Base-by-base conservation (phyloP, 495 filamentous ascomycete genomes). In the Chaetomidium leptoderma region DNA sequence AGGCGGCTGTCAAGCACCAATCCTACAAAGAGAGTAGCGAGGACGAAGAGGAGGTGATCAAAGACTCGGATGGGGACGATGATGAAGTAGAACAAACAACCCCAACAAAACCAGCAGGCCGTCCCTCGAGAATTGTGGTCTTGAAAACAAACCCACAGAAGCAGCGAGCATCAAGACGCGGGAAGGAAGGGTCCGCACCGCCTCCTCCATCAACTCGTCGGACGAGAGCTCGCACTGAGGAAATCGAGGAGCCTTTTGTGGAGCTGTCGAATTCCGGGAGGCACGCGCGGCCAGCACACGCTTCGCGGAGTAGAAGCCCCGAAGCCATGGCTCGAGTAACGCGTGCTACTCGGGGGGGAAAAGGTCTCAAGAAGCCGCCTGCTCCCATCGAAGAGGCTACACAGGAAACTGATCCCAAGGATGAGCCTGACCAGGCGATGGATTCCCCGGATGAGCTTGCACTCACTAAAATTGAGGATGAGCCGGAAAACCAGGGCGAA, bases 201-300 rank as follows among this genome's bases (percentile, higher is more conserved):
- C 47, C 55, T 16, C 39, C 60, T 32, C 63, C 63, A 6, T 55
- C 63, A 55, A 76, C 77, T 66, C 69, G 74, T 40, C 58, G 76
- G 70, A 66, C 74, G 23, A 63, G 76, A 61, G 76, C 77, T n/a
- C 70, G 67, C 7, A 79, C 76, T 9, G 76, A 74, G 37, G 77
- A 79, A 49, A 63, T 63, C 1, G 75, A 77, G 37, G 74, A 73
- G 40, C 68, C 70, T 8, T 55, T 77, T 14, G 26, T 78, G 2
- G 75, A 79, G 52, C 74, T 95, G 32, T 85, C 89, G 0, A 86
- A 85, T 63, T 95, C 90, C 3, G 91, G 91, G 13, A 82, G 78
- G 63, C 89, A 95, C 67, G 81, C 84, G 14, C 74, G 85, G 29
- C 74, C 79, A 29, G 82, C 80, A 14, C 56, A 71, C 42, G 63